A percentile compares a stretch with the other conserved stretches of the same genome.
These are phyloP conservation scores for Xerocomellus dryophilus DNA, from an alignment of 768 basidiomycete genomes.

Conservation along the genomic window DNA sequence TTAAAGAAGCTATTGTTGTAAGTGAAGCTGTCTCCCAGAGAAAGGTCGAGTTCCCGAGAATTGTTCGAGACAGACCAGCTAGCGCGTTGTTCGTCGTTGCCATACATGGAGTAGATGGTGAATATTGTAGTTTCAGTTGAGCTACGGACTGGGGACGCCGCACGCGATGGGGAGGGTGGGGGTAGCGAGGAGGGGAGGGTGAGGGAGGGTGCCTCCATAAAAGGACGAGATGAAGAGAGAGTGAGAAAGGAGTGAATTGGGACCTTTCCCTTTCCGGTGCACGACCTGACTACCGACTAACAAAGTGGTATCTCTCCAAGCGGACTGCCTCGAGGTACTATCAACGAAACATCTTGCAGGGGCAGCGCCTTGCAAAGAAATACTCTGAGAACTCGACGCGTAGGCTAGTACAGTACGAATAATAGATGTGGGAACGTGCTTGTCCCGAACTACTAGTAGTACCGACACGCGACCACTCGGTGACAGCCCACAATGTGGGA, in stretches of 20 bases:
- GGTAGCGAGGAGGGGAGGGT: slow-evolving; percentile 35
- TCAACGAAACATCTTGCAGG: no score
- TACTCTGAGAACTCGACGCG: no score
- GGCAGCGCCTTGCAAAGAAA: no score
- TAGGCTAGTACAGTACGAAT: no score
- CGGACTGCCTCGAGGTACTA: no score
- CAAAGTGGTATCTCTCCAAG: no score
- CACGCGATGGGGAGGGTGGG: slow-evolving; percentile 27
- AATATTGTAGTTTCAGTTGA: slow-evolving; percentile 76
- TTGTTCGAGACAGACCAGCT: slow-evolving; percentile 46
- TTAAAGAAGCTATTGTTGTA: slow-evolving; percentile 34
- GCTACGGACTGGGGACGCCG: slow-evolving; percentile 38
- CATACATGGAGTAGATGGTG: slow-evolving; percentile 87
- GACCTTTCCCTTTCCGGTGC: not conserved
- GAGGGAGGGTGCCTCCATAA: slow-evolving; percentile 40
- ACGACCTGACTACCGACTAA: no score
- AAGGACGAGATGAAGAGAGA: slow-evolving; percentile 10
- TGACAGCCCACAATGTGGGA: slow-evolving; percentile 95
- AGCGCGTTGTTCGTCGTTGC: slow-evolving; percentile 48
- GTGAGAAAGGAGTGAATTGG: not conserved
- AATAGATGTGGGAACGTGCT: no score
- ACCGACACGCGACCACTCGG: no score
- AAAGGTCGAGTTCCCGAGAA: slow-evolving; percentile 37
- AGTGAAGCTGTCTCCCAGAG: slow-evolving; percentile 34
- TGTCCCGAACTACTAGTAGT: no score